Conservation (phyloP, 2,329 filamentous ascomycete species). For the Mycocentrospora acerina region DNA sequence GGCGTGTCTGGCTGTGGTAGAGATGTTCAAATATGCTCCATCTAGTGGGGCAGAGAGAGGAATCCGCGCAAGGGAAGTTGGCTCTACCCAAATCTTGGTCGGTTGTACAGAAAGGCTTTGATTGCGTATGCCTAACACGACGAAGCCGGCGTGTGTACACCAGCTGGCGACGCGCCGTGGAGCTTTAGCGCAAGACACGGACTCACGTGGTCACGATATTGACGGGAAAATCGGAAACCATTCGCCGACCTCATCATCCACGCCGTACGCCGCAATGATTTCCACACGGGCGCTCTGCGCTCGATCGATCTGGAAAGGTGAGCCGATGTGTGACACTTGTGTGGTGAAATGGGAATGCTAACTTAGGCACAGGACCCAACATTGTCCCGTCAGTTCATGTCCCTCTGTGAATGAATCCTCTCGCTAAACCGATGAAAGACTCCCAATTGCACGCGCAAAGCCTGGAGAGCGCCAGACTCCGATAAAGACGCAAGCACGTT, state of each 20-base stretch:
- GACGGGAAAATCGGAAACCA: conserved; percentile 18
- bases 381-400: conserved; percentile 64
- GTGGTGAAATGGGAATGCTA: not conserved
- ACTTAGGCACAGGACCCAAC: conserved; percentile 58
- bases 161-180: conserved; percentile 30
- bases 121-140: too few species aligned
- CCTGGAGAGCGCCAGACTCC: conserved; percentile 66
- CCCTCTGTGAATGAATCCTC: conserved; percentile 2
- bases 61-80: too few species aligned
- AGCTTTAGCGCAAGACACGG: conserved; percentile 21
- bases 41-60: too few species aligned
- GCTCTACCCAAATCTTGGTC: too few species aligned
- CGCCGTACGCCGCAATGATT: conserved; percentile 57
- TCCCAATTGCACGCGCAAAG: conserved; percentile 64
- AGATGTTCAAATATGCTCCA: too few species aligned
- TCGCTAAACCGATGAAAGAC: conserved; percentile 45
- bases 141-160: not conserved
- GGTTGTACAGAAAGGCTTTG: too few species aligned
- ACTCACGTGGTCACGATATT: conserved; percentile 28
- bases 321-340: conserved; percentile 14
- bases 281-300: conserved; percentile 63
- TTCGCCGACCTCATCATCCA: conserved; percentile 31
- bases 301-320: conserved; percentile 89
- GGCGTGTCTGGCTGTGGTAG: not conserved
- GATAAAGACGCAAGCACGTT: conserved; percentile 83